Base-by-base conservation (phyloP, 768 basidiomycete species). In the Mycena metata region DNA sequence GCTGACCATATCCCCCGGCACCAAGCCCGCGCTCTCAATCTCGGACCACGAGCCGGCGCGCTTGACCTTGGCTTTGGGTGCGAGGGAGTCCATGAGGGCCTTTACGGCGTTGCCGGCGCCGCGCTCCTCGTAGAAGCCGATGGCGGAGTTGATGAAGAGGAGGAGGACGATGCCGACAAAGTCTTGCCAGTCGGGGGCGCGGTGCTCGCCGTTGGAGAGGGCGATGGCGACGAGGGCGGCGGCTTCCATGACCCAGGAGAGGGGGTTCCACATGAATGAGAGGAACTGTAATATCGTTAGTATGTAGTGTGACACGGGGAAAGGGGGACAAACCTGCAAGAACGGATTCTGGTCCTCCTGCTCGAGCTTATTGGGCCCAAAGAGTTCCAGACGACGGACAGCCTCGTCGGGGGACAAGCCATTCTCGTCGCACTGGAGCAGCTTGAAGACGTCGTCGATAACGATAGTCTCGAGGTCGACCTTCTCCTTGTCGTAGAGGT, bases 241-340 rank as follows among this genome's bases (percentile, higher is more conserved):
- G 68, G 92, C 96, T 82, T 99, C 97, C 97, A 99, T 99, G 81
- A 99, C 97, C 97, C 97, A 99, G 42, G 97, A 99, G 17, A 99
- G 86, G 50, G 97, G 97, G 84, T 99, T 99, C 97, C 97, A 99
- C 97, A 98, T 99, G 88, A 99, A 99, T 78, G 91, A 90, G 73
- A 96, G 83, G 81, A 96, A 96, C 93, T 94, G 30, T n/a, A n/a
- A n/a, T n/a, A n/a, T n/a, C 17, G 50, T 8, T 60, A 61, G 58
- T 23, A 23, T 49, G n/a, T n/a, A n/a, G n/a, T n/a, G n/a, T n/a
- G 10, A 55, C 43, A 65, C 24, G 33, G 62, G 41, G 36, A 21
- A 8, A 26, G 26, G n/a, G 24, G 13, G 43, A 74, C 78, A 21
- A 77, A 91, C 93, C 86, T 96, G 96, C 36, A 98, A 89, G 82